Evolutionary conservation across 2,329 filamentous ascomycete genomes (phyloP).

Genomic region (Aspergillaceae sp.): DNA sequence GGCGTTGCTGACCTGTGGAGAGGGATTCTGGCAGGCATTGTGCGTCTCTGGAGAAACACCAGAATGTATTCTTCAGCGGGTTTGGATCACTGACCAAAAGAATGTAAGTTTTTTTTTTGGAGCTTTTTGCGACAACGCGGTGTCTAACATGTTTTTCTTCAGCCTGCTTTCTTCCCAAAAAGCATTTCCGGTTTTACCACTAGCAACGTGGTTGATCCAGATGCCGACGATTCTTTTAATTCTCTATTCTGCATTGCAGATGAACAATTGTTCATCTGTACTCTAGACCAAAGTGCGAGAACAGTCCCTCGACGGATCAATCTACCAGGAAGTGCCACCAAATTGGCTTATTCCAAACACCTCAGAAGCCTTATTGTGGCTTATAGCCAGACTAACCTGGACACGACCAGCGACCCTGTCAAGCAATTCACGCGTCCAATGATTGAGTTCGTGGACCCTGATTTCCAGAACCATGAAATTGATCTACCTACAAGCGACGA

Average conservation of each 20-base stretch:
- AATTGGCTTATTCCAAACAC: slow-evolving; percentile 38
- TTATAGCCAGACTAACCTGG: slow-evolving; percentile 25
- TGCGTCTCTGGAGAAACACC: slow-evolving; percentile 14
- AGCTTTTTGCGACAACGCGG: not conserved
- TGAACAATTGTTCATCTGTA: slow-evolving; percentile 40
- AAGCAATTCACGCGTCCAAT: slow-evolving; percentile 25
- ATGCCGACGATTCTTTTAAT: slow-evolving; percentile 25
- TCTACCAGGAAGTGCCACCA: slow-evolving; percentile 34
- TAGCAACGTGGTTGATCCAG: slow-evolving; percentile 18
- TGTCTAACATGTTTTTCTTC: slow-evolving; percentile 7
- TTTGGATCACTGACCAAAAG: slow-evolving; percentile 37
- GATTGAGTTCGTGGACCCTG: slow-evolving; percentile 33
- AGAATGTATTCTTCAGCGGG: slow-evolving; percentile 24
- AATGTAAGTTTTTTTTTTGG: slow-evolving; percentile 22
- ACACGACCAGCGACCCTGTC: slow-evolving; percentile 20
- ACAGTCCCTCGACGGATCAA: slow-evolving; percentile 34
- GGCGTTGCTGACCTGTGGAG: slow-evolving; percentile 29
- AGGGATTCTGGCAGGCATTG: slow-evolving; percentile 32
- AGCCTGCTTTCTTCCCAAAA: slow-evolving; percentile 32
- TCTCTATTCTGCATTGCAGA: slow-evolving; percentile 43
- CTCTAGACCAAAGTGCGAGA: slow-evolving; percentile 35
- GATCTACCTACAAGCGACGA: slow-evolving; percentile 3
- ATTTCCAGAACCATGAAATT: slow-evolving; percentile 19
- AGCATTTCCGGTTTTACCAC: slow-evolving; percentile 29
- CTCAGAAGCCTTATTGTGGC: slow-evolving; percentile 44